Evolutionary conservation across 306 rosid species (phyloP).

Genomic region (Cucumis melo): DNA sequence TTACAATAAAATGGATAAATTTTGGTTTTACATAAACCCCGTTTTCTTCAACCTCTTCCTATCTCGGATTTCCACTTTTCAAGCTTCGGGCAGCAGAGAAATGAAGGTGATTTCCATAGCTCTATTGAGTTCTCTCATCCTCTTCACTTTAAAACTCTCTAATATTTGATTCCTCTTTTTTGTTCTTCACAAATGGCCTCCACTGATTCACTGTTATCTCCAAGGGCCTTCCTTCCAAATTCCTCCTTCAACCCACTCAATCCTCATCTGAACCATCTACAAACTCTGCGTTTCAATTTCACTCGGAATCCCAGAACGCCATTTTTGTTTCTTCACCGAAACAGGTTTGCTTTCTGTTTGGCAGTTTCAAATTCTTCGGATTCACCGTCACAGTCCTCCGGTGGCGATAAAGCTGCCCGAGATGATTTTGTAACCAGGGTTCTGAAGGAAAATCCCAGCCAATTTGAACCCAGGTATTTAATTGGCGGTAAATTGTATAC

Average conservation of each 20-base stretch:
- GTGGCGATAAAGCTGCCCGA: conserved; percentile 11
- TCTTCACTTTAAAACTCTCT: not conserved
- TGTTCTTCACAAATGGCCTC: conserved; percentile 30
- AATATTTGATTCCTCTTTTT: not conserved
- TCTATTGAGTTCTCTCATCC: not conserved
- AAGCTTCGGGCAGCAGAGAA: not conserved
- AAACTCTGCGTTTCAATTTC: conserved; percentile 17
- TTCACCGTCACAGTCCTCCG: conserved; percentile 11
- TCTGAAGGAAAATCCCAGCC: conserved; percentile 86
- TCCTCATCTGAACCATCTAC: not conserved
- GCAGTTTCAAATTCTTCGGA: conserved; percentile 23
- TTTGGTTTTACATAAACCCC: not conserved
- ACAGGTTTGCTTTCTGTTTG: conserved; percentile 33
- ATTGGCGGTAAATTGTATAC: conserved; percentile 56
- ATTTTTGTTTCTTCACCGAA: conserved; percentile 17
- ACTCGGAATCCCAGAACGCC: conserved; percentile 15
- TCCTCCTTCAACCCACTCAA: conserved; percentile 16
- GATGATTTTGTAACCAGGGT: conserved; percentile 72
- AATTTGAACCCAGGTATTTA: conserved; percentile 68
- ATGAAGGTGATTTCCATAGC: not conserved
- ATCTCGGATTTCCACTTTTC: not conserved
- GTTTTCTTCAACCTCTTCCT: not conserved
- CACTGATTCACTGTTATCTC: conserved; percentile 37
- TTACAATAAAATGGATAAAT: no score
- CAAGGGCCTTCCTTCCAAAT: conserved; percentile 36